phyloP scores from a whole-genome alignment of 345 rosid genomes.

The Anacardium occidentale region DNA sequence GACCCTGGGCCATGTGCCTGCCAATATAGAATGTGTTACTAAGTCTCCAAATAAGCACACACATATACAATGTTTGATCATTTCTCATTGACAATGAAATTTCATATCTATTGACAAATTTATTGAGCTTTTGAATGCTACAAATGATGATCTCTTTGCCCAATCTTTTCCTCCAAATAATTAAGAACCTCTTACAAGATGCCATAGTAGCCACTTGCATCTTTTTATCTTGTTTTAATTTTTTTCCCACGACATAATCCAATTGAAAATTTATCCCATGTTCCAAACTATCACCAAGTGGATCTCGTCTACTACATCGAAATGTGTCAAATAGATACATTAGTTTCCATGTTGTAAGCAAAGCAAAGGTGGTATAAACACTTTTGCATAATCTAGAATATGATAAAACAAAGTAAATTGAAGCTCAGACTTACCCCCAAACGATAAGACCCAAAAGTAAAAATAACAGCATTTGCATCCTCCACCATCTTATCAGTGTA shows the following conservation, averaged over 20 bases:
- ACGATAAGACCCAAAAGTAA: conserved; percentile 91
- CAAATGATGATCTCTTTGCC: neutral
- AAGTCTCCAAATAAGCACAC: conserved; percentile 3
- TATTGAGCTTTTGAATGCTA: neutral
- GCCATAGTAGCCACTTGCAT: neutral
- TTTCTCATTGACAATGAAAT: neutral
- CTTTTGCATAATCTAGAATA: neutral
- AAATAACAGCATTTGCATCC: conserved; percentile 85
- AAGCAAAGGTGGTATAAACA: neutral
- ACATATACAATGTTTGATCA: neutral
- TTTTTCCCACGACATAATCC: neutral
- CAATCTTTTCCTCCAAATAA: neutral
- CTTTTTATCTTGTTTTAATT: neutral
- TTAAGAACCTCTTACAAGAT: neutral
- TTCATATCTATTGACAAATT: neutral
- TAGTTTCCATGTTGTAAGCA: neutral
- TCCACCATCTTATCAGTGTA: conserved; percentile 90
- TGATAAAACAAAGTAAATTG: neutral
- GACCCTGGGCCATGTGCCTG: conserved; percentile 97
- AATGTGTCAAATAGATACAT: neutral
- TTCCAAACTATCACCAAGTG: neutral
- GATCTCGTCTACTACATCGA: neutral
- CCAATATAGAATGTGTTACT: neutral
- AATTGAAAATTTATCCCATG: neutral
- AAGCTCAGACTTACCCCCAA: conserved; percentile 65